Evolutionary conservation across 2,329 filamentous ascomycete species (phyloP).

Genomic region (Periconia macrospinosa): DNA sequence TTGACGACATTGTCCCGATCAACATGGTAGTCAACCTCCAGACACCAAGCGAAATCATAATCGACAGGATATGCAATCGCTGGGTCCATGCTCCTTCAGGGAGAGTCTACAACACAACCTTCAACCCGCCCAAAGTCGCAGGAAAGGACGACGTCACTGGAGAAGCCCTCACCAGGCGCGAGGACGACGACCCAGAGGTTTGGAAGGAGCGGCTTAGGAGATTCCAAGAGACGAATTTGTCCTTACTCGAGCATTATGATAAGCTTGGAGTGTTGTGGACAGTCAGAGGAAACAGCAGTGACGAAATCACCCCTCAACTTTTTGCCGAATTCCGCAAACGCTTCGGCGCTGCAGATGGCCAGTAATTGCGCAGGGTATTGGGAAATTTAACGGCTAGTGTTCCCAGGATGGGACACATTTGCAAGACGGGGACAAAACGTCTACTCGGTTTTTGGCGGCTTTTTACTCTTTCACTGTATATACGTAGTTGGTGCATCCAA

Average conservation of each 20-base stretch:
- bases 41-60: conserved; percentile 83
- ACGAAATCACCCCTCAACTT: conserved; percentile 93
- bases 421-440: not conserved
- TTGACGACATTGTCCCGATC: conserved; percentile 85
- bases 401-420: not conserved
- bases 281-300: conserved; percentile 84
- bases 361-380: conserved; percentile 11
- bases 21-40: conserved; percentile 88
- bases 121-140: conserved; percentile 79
- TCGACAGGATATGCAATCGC: conserved; percentile 85
- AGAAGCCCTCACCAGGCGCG: conserved; percentile 77
- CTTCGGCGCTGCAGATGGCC: conserved; percentile 55
- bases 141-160: conserved; percentile 91
- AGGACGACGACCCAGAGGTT: conserved; percentile 84
- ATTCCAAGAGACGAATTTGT: conserved; percentile 84
- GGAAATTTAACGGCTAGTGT: not conserved
- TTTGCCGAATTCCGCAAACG: conserved; percentile 78
- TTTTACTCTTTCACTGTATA: conserved; percentile 1
- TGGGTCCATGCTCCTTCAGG: conserved; percentile 94
- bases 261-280: conserved; percentile 81
- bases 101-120: conserved; percentile 91
- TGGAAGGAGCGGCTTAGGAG: conserved; percentile 79
- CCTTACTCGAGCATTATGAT: conserved; percentile 86
- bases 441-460: not conserved
- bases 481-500: not conserved